Percentiles rank a stretch among this genome's conserved stretches.
Evolutionary conservation across 1,284 basidiomycete genomes (phyloP).

Genomic region (Cryptococcus depauperatus): DNA sequence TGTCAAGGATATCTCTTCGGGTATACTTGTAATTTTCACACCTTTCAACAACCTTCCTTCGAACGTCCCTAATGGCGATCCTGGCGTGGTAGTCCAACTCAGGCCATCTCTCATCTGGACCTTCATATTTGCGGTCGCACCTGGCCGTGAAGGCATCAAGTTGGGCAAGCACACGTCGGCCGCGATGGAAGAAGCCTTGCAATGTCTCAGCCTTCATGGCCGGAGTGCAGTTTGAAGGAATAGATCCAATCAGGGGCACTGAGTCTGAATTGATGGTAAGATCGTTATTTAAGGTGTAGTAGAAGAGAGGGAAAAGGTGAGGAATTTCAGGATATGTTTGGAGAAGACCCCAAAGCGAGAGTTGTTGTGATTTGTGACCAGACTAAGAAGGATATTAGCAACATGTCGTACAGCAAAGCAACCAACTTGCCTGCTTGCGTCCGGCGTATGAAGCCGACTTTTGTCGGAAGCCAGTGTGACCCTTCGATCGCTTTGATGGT

Average conservation of each 20-base stretch:
- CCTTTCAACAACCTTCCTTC: constrained; percentile 43
- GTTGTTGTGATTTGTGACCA: constrained; percentile 15
- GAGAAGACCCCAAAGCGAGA: constrained; percentile 35
- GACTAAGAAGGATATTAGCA: not conserved
- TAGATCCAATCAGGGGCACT: constrained; percentile 42
- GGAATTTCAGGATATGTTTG: constrained; percentile 33
- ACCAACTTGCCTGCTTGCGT: not conserved
- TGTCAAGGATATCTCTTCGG: constrained; percentile 42
- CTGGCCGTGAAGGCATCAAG: constrained; percentile 40
- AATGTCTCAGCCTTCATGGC: constrained; percentile 36
- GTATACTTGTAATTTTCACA: constrained; percentile 47
- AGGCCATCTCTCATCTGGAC: constrained; percentile 30
- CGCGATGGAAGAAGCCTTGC: constrained; percentile 36
- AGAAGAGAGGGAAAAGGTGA: constrained; percentile 41
- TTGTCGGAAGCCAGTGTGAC: constrained; percentile 12
- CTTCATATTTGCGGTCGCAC: constrained; percentile 40
- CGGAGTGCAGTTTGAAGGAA: constrained; percentile 32
- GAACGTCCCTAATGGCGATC: constrained; percentile 37
- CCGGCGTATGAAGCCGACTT: constrained; percentile 14
- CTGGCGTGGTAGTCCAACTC: constrained; percentile 35
- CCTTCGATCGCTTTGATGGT: constrained; percentile 23
- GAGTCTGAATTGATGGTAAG: constrained; percentile 40
- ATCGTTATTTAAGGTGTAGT: constrained; percentile 39
- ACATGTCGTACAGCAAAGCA: not conserved
- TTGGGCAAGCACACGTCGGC: constrained; percentile 36